Percentiles rank a stretch among this genome's conserved stretches.
These are phyloP conservation scores for Cyclostephanos tholiformis DNA, from an alignment of 108 stramenopile genomes.

Conservation along the genomic window DNA sequence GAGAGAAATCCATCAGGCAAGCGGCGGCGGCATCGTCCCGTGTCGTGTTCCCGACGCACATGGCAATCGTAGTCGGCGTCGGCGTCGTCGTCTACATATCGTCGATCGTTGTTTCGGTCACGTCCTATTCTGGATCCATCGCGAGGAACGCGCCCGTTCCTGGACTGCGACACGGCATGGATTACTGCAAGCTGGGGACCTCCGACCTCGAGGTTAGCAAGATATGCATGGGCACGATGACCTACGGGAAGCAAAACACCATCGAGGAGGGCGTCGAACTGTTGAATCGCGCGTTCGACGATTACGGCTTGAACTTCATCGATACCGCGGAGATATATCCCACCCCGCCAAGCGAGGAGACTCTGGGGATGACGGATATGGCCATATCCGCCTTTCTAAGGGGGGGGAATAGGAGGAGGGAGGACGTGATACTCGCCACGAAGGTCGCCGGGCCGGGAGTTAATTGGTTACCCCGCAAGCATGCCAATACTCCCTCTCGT, in stretches of 20 bases:
- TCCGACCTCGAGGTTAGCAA: conserved; percentile 86
- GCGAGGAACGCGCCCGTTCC: conserved; percentile 46
- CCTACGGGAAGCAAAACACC: conserved; percentile 89
- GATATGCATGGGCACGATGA: conserved; percentile 90
- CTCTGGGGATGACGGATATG: conserved; percentile 75
- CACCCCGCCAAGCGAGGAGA: conserved; percentile 63
- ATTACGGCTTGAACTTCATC: conserved; percentile 92
- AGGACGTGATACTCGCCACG: conserved; percentile 86
- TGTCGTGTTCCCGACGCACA: neutral
- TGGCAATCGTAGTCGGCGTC: neutral
- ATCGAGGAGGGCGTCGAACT: conserved; percentile 86
- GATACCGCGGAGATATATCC: conserved; percentile 95
- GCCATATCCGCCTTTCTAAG: conserved; percentile 70
- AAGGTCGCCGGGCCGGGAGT: conserved; percentile 79
- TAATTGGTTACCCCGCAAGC: conserved; percentile 82
- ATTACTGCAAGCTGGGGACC: conserved; percentile 64
- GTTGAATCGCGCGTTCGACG: conserved; percentile 80
- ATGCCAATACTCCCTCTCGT: conserved; percentile 46
- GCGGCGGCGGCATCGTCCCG: no score
- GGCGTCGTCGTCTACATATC: no score
- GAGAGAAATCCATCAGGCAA: no score
- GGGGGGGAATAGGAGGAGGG: conserved; percentile 69
- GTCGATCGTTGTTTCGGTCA: neutral
- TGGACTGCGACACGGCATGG: conserved; percentile 77
- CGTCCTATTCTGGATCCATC: conserved; percentile 3